Evolutionary conservation across 345 rosid genomes (phyloP), one percentile per base, ranked within the genome.

Genomic region (Tarenaya hassleriana): DNA sequence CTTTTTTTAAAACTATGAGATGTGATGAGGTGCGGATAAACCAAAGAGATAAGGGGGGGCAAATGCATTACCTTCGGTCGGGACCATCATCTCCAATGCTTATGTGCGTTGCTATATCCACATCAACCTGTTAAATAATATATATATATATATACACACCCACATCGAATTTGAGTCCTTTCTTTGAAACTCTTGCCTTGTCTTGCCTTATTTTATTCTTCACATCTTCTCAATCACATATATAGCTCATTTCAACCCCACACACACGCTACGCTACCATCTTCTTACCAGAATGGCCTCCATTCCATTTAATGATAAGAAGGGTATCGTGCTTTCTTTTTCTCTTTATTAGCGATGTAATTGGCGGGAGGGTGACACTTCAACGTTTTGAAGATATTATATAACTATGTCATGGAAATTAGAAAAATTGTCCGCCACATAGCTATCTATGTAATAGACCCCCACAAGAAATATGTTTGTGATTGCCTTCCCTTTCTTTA

Each of bases 21-120:
- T 38, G 41, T 16, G 61, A 48, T 42, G 47, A 54, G 32, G 50
- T 66, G 40, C 47, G 35, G 29, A 24, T 24, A 5, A 24, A 2
- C 29, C n/a, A n/a, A n/a, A 24, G 5, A 24, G 29, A 24, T 32
- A 21, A 47, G 21, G 14, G n/a, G n/a, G n/a, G n/a, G n/a, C n/a
- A n/a, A n/a, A n/a, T n/a, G n/a, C n/a, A n/a, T 76, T 72, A 88
- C 96, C 98, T 92, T 61, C 96, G 77, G 10, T 84, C 77, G 39
- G 79, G 76, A 53, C 95, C 76, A 58, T 92, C 98, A 62, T 88
- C 88, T 34, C 16, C 38, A 35, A 92, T 60, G 31, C 10, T 72
- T 67, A 92, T 14, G 63, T 37, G 95, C 31, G 98, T 92, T 62
- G 95, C 89, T 61, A 92, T 88, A 69, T 92, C 98, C 64, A 92